phyloP scores from a whole-genome alignment of 2,329 filamentous ascomycete species.

The Neofusicoccum umdonicola region DNA sequence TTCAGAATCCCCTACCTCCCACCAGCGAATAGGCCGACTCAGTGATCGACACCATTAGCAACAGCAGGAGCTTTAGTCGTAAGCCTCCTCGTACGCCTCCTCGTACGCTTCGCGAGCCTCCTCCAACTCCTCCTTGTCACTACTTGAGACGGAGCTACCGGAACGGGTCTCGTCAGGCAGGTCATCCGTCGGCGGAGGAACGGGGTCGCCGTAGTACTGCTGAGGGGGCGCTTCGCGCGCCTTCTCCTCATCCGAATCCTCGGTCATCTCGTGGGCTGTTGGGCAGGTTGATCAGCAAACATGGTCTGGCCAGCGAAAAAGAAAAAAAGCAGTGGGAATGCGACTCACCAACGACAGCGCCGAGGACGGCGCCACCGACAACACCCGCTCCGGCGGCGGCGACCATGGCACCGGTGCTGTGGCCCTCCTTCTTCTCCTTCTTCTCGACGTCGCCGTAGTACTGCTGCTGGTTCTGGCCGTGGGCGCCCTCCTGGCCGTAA shows the following conservation, averaged over 20 bases:
- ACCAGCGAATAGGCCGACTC: not conserved
- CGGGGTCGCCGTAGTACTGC: constrained; percentile 2
- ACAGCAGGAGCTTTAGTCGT: not conserved
- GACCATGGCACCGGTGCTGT: constrained; percentile 52
- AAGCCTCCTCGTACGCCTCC: constrained; percentile 11
- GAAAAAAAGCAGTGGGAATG: not conserved
- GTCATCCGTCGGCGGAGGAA: constrained; percentile 11
- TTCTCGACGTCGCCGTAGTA: constrained; percentile 28
- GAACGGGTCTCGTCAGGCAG: constrained; percentile 7
- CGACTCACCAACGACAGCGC: constrained; percentile 55
- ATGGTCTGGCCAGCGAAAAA: not conserved
- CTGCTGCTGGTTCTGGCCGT: constrained; percentile 12
- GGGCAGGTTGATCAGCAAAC: not conserved
- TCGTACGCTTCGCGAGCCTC: constrained; percentile 8
- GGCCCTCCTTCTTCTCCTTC: constrained; percentile 36
- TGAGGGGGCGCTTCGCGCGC: not conserved
- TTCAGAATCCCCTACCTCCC: constrained; percentile 6
- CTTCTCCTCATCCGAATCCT: constrained; percentile 13
- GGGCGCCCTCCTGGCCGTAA: constrained; percentile 19
- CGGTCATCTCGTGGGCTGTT: constrained; percentile 11
- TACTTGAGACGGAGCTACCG: constrained; percentile 1
- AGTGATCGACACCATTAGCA: not conserved
- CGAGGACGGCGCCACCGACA: constrained; percentile 59
- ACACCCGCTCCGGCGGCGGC: constrained; percentile 58
- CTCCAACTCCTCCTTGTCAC: constrained; percentile 5